Base-by-base conservation (phyloP, 495 filamentous ascomycete genomes). In the Lophiostoma macrostomum region DNA sequence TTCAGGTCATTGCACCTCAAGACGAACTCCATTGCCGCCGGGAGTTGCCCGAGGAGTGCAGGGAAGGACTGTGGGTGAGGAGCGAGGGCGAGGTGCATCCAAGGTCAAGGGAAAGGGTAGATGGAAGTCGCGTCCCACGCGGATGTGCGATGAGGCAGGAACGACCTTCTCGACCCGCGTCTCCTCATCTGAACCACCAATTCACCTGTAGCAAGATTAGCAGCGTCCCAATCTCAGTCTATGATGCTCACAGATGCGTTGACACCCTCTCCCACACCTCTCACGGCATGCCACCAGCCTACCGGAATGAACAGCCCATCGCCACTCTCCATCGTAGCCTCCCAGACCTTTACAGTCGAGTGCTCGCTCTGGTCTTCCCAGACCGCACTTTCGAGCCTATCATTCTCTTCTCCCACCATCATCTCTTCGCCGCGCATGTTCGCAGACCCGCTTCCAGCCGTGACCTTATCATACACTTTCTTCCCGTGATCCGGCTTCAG, bases 231-330 rank as follows among this genome's bases (percentile, higher is more conserved):
- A 56, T 11, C 61, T 35, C 5, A 13, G 19, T 19, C 48, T 60
- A 38, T 18, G 5, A 35, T 13, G 74, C 79, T 73, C 65, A 87
- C 85, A 56, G 85, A 88, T 41, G 71, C 84, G 38, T 75, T 86
- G 27, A 85, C 76, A 12, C 80, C 78, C 18, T 74, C 58, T 12
- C 84, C 86, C 43, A 81, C 61, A 18, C 91, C 88, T 62, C 80
- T 85, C 42, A 98, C 81, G 64, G 87, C 90, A 77, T 98, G 93
- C 93, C 93, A 98, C 90, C 90, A 98, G 11, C 88, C 89, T 53
- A 80, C 82, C 0, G 91, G 93, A 48, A 98, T 91, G 65, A 91
- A 96, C 35, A 97, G 51, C 0, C 75, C 82, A 74, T 96, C 90
- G 0, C 86, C 84, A 12, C 76, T 70, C 2, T 69, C 65, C 27